These are phyloP conservation scores for Umbilicus rupestris DNA, from an alignment of 164 flowering plant species.

Conservation along the genomic window DNA sequence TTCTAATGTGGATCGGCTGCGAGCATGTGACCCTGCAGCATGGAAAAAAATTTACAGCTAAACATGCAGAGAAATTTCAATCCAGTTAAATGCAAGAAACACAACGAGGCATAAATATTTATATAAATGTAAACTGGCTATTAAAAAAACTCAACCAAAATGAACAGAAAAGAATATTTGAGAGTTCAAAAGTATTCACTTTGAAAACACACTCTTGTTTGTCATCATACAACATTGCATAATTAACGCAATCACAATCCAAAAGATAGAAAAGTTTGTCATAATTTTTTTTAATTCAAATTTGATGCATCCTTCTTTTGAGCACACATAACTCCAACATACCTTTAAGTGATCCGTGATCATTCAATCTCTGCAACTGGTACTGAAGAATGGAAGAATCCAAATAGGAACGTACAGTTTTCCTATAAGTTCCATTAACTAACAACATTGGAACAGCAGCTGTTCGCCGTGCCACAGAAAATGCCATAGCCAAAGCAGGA, in stretches of 20 bases:
- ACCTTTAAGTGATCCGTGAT: conserved; percentile 80
- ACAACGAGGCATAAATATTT: background rate
- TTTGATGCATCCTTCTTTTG: background rate
- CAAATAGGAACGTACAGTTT: conserved; percentile 67
- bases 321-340: background rate
- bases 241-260: background rate
- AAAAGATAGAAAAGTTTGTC: background rate
- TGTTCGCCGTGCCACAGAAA: conserved; percentile 88
- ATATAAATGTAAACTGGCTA: background rate
- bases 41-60: background rate
- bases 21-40: conserved; percentile 67
- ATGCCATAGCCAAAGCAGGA: conserved; percentile 99
- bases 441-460: conserved; percentile 89
- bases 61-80: background rate
- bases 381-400: conserved; percentile 89
- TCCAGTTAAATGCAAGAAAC: background rate
- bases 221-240: background rate
- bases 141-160: background rate
- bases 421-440: conserved; percentile 89
- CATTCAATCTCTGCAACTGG: conserved; percentile 77
- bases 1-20: conserved; percentile 79
- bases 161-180: background rate
- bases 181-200: background rate
- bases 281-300: too few species aligned
- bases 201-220: background rate